Evolutionary conservation across 2,329 filamentous ascomycete genomes (phyloP), one percentile per base, ranked within the genome.

Genomic region (Epichloe baconii): DNA sequence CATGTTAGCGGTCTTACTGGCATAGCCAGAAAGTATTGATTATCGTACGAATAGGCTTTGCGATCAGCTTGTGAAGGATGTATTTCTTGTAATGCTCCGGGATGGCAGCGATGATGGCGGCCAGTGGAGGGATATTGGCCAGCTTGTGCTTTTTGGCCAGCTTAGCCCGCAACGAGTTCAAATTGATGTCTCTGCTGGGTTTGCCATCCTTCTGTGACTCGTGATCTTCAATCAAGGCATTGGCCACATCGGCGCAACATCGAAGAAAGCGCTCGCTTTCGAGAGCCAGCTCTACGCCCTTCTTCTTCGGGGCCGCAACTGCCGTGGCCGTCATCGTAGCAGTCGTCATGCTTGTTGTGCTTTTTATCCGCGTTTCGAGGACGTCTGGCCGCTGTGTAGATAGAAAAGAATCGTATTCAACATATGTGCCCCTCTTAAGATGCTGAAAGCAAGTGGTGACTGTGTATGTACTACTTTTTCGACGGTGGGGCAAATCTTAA

Each of bases 11-110:
- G 10, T 10, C 10, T 40, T 23, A 15, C 3, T 10, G 8, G 15
- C 5, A 15, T 11, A 12, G 4, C 6, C n/a, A 3, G 3, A 19
- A 1, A 8, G 14, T 15, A 21, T 11, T 31, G 17, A 15, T n/a
- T n/a, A 5, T 51, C 59, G 46, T 76, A 85, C 87, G 79, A 54
- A 98, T 97, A 2, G 93, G 93, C 70, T 98, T 98, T 26, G 94
- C 93, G 60, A 98, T 89, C 55, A 98, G 75, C 70, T 95, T 95
- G 19, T 90, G 93, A 55, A 97, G 71, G 55, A 98, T 96, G 63
- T 97, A 97, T 72, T 97, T 98, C 75, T 97, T 98, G 73, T 97
- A 96, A 67, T 97, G 90, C 66, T 98, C 93, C n/a, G 94, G 94
- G 37, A 98, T 91, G 10, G 93, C 93, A 50, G 93, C 88, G 64